Base-by-base conservation (phyloP, 2,329 filamentous ascomycete species). In the Xylaria hypoxylon region DNA sequence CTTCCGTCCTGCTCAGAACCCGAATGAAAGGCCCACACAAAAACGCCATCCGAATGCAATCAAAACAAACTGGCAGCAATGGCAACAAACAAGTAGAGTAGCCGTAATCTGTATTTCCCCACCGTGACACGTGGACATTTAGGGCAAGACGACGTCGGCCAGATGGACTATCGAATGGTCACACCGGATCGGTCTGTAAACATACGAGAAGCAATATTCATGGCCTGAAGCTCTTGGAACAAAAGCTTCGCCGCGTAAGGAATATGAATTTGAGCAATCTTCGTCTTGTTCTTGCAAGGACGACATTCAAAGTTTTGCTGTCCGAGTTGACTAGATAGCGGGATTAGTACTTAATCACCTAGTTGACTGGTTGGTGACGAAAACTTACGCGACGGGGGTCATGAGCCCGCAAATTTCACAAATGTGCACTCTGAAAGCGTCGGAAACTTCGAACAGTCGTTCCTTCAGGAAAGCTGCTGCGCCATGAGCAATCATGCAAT, bases 401-500 rank as follows among this genome's bases (percentile, higher is more conserved):
- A 99, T 99, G 74, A 99, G 86, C 75, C 96, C 96, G 80, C 96
- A 99, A 76, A 98, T 96, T 81, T 99, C 96, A 83, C 96, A 99
- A 76, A 99, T 92, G 81, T 99, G 96, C 66, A 99, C 96, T 80
- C 94, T 88, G 87, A 98, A 99, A 42, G 96, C 95, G 83, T 99
- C 96, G 59, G 93, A 97, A 57, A 99, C 96, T 79, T 98, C 95
- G 76, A 99, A 97, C 65, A 99, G 83, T 76, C 96, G 89, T 85
- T 99, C 96, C 83, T 99, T 99, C 77, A 99, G 83, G 87, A 99
- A 99, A 1, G 94, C 91, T 61, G 93, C 95, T 3, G 96, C 96
- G 78, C 96, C 96, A 79, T 99, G 96, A n/a, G 96, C 94, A 84
- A 99, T 99, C 96, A 99, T 99, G 80, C 96, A 99, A 88, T 99